phyloP scores from a whole-genome alignment of 1,139 yeast species.

The Geotrichum australiense region DNA sequence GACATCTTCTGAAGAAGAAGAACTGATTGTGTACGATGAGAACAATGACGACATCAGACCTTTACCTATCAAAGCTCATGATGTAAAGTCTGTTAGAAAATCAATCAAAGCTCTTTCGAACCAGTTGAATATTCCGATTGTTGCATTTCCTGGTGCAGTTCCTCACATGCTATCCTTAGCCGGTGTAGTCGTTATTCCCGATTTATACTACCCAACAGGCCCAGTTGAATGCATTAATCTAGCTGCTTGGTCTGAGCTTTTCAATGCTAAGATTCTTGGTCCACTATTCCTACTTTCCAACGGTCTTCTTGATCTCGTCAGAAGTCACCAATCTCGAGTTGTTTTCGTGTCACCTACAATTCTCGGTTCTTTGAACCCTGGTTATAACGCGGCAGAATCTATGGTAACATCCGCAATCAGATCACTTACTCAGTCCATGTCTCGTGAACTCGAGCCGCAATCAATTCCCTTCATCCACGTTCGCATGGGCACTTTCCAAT shows the following conservation, averaged over 20 bases:
- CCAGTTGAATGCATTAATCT: constrained; percentile 55
- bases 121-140: constrained; percentile 38
- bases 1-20: constrained; percentile 57
- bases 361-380: constrained; percentile 36
- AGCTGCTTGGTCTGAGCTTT: constrained; percentile 46
- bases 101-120: constrained; percentile 39
- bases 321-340: constrained; percentile 40
- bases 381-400: constrained; percentile 39
- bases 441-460: constrained; percentile 35
- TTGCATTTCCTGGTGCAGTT: constrained; percentile 46
- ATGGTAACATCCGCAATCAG: constrained; percentile 34
- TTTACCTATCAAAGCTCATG: constrained; percentile 44
- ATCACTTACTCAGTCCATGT: constrained; percentile 34
- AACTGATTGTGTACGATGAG: constrained; percentile 50
- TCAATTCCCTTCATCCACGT: constrained; percentile 30
- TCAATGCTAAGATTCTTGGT: constrained; percentile 43
- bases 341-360: constrained; percentile 37
- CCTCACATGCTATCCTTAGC: constrained; percentile 47
- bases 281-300: constrained; percentile 49
- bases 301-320: constrained; percentile 52
- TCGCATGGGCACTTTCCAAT: constrained; percentile 38
- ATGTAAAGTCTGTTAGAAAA: constrained; percentile 31
- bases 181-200: constrained; percentile 61
- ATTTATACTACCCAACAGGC: constrained; percentile 58
- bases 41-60: constrained; percentile 50